Percentiles rank a stretch among this genome's conserved stretches.
Evolutionary conservation across 83 land plant genomes (phyloP).

Genomic region (Isoetes engelmannii): DNA sequence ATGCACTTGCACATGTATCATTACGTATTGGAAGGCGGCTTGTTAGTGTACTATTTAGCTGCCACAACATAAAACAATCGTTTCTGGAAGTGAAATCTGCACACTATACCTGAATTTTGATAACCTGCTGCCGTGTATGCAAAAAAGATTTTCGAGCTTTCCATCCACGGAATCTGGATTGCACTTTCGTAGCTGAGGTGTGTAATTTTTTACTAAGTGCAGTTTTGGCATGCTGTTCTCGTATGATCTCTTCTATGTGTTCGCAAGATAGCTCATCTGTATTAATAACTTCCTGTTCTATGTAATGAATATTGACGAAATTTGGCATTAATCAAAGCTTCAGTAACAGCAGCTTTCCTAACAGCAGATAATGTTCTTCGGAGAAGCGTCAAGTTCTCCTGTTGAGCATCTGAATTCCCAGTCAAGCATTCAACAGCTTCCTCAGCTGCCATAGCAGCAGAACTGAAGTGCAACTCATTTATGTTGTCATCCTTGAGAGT

Average conservation of each 20-base stretch:
- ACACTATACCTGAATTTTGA: conserved; percentile 8
- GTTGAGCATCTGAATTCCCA: neutral
- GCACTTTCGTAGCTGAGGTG: conserved; percentile 1
- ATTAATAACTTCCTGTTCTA: neutral
- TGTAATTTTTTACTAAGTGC: neutral
- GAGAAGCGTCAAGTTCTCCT: neutral
- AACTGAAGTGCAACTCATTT: neutral
- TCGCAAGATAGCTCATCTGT: neutral
- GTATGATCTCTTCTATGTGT: neutral
- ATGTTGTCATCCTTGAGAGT: neutral
- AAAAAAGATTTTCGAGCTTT: neutral
- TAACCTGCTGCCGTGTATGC: neutral
- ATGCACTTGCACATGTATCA: no score
- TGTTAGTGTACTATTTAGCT: no score
- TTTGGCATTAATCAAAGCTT: neutral
- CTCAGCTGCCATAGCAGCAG: neutral
- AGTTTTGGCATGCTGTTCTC: neutral
- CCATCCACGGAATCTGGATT: conserved; percentile 3
- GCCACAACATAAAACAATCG: no score
- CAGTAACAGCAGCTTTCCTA: neutral
- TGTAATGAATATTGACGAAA: neutral
- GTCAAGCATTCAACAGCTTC: neutral
- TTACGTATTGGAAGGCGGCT: no score
- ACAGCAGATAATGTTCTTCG: neutral
- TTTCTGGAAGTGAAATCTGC: neutral